Conservation (phyloP, 2,329 filamentous ascomycete genomes). For the Colletotrichum filicis region DNA sequence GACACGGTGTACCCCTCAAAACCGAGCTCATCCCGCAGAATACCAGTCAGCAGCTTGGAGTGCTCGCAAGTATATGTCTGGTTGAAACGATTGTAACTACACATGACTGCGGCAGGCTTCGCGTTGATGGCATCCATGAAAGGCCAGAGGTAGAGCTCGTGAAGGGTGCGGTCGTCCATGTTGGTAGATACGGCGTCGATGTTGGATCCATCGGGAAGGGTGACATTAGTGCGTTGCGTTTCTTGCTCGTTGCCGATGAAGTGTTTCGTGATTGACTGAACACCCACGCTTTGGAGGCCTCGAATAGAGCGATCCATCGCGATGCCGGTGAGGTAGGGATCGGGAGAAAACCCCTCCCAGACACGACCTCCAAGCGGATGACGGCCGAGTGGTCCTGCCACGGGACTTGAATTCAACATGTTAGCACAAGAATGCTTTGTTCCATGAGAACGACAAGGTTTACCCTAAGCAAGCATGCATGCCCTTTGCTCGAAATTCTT, state of each 20-base stretch:
- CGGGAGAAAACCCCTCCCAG: constrained; percentile 86
- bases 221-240: constrained; percentile 56
- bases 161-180: constrained; percentile 73
- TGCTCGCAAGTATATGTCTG: constrained; percentile 76
- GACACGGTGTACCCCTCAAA: constrained; percentile 70
- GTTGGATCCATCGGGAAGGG: constrained; percentile 58
- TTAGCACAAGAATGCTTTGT: neutral
- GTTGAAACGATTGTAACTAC: constrained; percentile 80
- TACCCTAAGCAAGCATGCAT: constrained; percentile 78
- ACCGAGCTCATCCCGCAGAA: constrained; percentile 78
- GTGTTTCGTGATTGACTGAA: constrained; percentile 60
- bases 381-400: constrained; percentile 80
- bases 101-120: constrained; percentile 77
- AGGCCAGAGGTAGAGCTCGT: constrained; percentile 75
- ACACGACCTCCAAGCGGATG: constrained; percentile 79
- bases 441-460: neutral
- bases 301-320: constrained; percentile 71
- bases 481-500: constrained; percentile 76
- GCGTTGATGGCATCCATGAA: constrained; percentile 76
- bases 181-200: constrained; percentile 65
- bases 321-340: constrained; percentile 78
- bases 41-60: constrained; percentile 65
- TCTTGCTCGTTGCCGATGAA: constrained; percentile 79
- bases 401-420: constrained; percentile 55
- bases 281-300: constrained; percentile 60